These are phyloP conservation scores for Begonia masoniana DNA, from an alignment of 306 rosid species.

Conservation along the genomic window DNA sequence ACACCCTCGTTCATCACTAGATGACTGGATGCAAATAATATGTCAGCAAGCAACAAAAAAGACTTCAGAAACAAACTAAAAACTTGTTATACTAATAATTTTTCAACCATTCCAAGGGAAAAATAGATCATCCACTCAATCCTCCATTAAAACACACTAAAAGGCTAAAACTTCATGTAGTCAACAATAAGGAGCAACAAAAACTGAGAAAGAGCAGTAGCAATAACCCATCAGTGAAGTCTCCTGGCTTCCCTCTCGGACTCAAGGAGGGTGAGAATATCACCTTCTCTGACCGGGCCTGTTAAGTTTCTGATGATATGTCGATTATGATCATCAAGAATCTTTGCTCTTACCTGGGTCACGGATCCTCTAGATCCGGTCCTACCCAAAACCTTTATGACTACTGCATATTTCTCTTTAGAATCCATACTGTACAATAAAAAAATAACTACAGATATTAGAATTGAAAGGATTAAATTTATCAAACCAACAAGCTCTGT, in stretches of 20 bases:
- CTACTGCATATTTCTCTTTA: conserved; percentile 9
- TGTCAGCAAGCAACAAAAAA: no score
- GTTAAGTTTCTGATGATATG: conserved; percentile 12
- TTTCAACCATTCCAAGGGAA: no score
- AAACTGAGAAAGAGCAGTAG: not conserved
- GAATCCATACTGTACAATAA: conserved; percentile 7
- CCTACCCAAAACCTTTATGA: conserved; percentile 11
- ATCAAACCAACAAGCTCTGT: no score
- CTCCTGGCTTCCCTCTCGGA: conserved; percentile 18
- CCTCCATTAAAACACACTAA: no score
- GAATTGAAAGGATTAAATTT: no score
- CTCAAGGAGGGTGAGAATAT: conserved; percentile 12
- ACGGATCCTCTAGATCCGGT: conserved; percentile 14
- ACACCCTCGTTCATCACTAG: no score
- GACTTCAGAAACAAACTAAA: no score
- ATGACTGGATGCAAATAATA: no score
- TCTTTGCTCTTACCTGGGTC: conserved; percentile 14
- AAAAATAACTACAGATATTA: not conserved
- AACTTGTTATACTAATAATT: no score
- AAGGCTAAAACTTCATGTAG: not conserved
- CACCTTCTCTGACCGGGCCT: conserved; percentile 17
- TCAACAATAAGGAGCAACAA: not conserved
- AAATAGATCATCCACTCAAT: no score
- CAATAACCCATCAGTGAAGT: conserved; percentile 8
- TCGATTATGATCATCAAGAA: conserved; percentile 17